Conservation (phyloP, 2,329 filamentous ascomycete species). For the Xylariaceae sp. region DNA sequence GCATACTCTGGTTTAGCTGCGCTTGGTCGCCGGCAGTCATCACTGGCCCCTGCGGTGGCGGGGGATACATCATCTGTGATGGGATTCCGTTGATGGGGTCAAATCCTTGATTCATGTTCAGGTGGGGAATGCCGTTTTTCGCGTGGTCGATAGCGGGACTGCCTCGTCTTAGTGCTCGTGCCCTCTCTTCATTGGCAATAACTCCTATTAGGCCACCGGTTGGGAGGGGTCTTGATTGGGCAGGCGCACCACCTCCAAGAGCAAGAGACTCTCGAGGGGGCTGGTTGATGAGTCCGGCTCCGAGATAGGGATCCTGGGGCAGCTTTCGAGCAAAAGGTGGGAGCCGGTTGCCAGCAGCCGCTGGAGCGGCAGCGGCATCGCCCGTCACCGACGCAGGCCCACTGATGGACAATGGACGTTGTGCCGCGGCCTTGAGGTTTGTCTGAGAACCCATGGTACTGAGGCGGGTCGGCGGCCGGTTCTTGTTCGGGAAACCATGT, state of each 20-base stretch:
- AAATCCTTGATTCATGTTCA: conserved; percentile 36
- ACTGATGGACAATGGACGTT: conserved; percentile 42
- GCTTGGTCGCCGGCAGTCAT: conserved; percentile 62
- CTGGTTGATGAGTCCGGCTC: conserved; percentile 68
- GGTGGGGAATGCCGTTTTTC: conserved; percentile 33
- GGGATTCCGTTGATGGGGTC: conserved; percentile 48
- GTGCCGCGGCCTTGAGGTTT: conserved; percentile 58
- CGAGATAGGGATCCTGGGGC: conserved; percentile 79
- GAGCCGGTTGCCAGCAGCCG: conserved; percentile 46
- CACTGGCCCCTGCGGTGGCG: conserved; percentile 32
- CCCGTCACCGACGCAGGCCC: conserved; percentile 57
- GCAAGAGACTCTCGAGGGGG: conserved; percentile 69
- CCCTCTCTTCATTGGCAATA: conserved; percentile 78
- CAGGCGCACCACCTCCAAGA: conserved; percentile 54
- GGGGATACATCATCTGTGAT: conserved; percentile 46
- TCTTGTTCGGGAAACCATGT: conserved; percentile 79
- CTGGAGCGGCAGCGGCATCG: conserved; percentile 34
- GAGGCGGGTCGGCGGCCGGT: conserved; percentile 65
- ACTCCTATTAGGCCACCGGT: conserved; percentile 81
- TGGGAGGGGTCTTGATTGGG: conserved; percentile 43
- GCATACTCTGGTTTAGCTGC: conserved; percentile 77
- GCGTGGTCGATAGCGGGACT: conserved; percentile 62
- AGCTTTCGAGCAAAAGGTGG: conserved; percentile 79
- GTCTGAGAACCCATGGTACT: conserved; percentile 63
- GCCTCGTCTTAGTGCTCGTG: conserved; percentile 69